These are phyloP conservation scores for Monascus ruber DNA, from an alignment of 2,329 filamentous ascomycete genomes.

Conservation along the genomic window DNA sequence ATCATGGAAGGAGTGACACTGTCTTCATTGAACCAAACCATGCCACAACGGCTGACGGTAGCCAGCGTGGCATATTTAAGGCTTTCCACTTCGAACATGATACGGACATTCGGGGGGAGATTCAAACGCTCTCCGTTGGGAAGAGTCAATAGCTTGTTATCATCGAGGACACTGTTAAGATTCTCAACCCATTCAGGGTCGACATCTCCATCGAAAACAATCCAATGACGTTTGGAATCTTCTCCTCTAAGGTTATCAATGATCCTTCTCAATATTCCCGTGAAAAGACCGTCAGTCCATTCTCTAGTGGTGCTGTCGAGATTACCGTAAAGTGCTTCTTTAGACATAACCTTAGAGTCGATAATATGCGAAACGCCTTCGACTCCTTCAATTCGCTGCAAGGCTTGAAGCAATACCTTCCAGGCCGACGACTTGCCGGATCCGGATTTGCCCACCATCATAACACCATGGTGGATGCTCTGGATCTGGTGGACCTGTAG, in stretches of 20 bases:
- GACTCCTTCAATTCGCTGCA: constrained; percentile 80
- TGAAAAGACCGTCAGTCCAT: constrained; percentile 98
- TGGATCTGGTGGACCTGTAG: constrained; percentile 97
- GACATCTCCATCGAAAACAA: constrained; percentile 97
- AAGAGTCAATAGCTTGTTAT: constrained; percentile 94
- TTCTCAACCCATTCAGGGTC: constrained; percentile 99
- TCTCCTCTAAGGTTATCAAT: constrained; percentile 97
- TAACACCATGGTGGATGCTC: constrained; percentile 95
- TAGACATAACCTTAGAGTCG: constrained; percentile 99
- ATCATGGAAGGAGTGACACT: constrained; percentile 90
- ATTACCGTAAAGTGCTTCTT: constrained; percentile 91
- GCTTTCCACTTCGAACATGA: constrained; percentile 99
- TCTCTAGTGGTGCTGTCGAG: constrained; percentile 94
- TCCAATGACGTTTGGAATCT: constrained; percentile 95
- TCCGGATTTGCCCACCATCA: constrained; percentile 99
- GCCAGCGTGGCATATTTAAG: constrained; percentile 94
- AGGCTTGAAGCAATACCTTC: constrained; percentile 79
- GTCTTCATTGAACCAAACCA: constrained; percentile 99
- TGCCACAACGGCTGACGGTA: constrained; percentile 98
- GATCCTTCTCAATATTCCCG: constrained; percentile 93
- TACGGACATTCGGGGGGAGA: constrained; percentile 84
- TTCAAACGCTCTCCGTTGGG: constrained; percentile 97
- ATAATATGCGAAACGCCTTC: constrained; percentile 97
- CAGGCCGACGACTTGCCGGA: constrained; percentile 93
- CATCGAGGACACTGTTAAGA: constrained; percentile 96